Conservation (phyloP, 2,329 filamentous ascomycete species). For the Thermothelomyces thermophilus region DNA sequence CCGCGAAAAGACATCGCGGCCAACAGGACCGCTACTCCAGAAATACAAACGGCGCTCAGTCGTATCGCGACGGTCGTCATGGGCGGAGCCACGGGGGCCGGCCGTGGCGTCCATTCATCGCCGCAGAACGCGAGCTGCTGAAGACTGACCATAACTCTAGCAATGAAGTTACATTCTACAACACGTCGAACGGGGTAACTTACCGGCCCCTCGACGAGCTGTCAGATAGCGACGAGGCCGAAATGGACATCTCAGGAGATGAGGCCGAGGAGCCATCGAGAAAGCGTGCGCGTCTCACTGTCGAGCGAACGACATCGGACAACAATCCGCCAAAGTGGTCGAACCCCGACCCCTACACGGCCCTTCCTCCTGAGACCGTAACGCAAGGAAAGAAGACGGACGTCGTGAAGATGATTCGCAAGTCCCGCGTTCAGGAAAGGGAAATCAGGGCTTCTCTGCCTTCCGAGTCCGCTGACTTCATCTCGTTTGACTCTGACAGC, state of each 20-base stretch:
- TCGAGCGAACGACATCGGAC: constrained; percentile 32
- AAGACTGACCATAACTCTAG: constrained; percentile 36
- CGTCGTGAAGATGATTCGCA: constrained; percentile 85
- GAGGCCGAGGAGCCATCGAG: constrained; percentile 34
- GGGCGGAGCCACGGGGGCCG: constrained; percentile 9
- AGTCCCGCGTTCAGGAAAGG: constrained; percentile 62
- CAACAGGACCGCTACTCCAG: background rate
- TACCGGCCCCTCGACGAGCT: constrained; percentile 51
- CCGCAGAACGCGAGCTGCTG: constrained; percentile 46
- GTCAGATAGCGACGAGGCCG: constrained; percentile 57
- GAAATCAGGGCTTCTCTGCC: constrained; percentile 43
- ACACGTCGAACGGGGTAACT: constrained; percentile 40
- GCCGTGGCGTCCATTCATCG: constrained; percentile 28
- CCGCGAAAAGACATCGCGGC: constrained; percentile 7
- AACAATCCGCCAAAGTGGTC: constrained; percentile 72
- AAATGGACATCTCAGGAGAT: constrained; percentile 56
- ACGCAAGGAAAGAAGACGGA: constrained; percentile 67
- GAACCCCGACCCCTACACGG: constrained; percentile 91
- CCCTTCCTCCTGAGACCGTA: constrained; percentile 70
- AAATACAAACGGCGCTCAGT: background rate
- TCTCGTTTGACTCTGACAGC: constrained; percentile 69
- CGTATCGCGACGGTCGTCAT: constrained; percentile 1
- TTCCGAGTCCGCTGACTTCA: constrained; percentile 71
- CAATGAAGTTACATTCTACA: constrained; percentile 41
- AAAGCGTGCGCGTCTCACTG: constrained; percentile 37